A percentile compares a stretch with the other conserved stretches of the same genome.
phyloP scores from a whole-genome alignment of 345 rosid species.

The Cardamine occulta region DNA sequence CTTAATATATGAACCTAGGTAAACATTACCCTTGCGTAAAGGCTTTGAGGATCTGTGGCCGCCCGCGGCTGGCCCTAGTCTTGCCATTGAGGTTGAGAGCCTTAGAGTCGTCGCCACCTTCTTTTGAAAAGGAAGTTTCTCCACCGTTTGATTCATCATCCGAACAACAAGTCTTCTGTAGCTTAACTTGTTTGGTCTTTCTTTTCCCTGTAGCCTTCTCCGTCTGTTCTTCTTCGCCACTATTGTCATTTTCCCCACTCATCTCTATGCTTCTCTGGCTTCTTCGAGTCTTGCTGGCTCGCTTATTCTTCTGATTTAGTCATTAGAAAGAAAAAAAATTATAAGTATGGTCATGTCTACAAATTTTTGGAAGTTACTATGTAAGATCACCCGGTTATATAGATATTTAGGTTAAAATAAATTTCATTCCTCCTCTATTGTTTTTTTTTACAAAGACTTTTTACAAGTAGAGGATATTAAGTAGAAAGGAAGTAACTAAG shows the following conservation, averaged over 20 bases:
- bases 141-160: conserved; percentile 60
- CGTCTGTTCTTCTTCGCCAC: conserved; percentile 7
- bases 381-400: not conserved
- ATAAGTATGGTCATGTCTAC: not conserved
- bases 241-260: conserved; percentile 49
- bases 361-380: not conserved
- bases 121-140: conserved; percentile 44
- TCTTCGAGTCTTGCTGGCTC: conserved; percentile 49
- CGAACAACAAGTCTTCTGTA: conserved; percentile 53
- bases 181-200: conserved; percentile 23
- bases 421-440: too few relatives aligned
- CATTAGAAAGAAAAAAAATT: not conserved
- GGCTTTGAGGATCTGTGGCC: conserved; percentile 83
- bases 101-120: conserved; percentile 43
- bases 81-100: conserved; percentile 57
- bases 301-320: conserved; percentile 52
- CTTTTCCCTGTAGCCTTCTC: conserved; percentile 29
- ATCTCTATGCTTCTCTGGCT: conserved; percentile 45
- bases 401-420: too few relatives aligned
- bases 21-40: conserved; percentile 73
- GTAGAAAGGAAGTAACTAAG: too few relatives aligned
- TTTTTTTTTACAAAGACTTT: too few relatives aligned
- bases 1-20: not conserved
- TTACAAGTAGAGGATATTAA: too few relatives aligned
- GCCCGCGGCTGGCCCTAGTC: conserved; percentile 74